Percentiles rank a stretch among this genome's conserved stretches.
phyloP scores from a whole-genome alignment of 352 stramenopile genomes.

The Pythium myriotylum region DNA sequence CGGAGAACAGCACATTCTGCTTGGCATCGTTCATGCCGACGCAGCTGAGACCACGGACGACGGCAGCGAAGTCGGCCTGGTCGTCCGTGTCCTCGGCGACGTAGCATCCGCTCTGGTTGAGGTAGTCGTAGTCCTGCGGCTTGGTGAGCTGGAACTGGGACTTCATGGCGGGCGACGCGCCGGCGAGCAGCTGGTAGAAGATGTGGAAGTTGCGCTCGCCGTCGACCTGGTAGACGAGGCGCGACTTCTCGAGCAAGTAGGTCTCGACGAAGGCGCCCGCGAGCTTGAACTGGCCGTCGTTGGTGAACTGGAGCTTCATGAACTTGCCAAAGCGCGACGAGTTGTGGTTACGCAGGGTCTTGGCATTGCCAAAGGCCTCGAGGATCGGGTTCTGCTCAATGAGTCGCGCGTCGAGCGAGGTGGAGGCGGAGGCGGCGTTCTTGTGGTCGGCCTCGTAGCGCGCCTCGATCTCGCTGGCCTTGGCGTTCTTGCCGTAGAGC shows the following conservation, averaged over 20 bases:
- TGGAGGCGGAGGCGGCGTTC: constrained; percentile 41
- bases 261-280: constrained; percentile 87
- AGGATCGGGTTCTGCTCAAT: constrained; percentile 90
- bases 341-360: constrained; percentile 97
- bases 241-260: constrained; percentile 89
- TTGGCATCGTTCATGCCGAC: constrained; percentile 73
- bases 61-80: constrained; percentile 72
- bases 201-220: constrained; percentile 96
- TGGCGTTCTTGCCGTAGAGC: constrained; percentile 85
- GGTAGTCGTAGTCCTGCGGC: constrained; percentile 91
- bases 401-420: constrained; percentile 76
- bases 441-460: constrained; percentile 42
- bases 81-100: constrained; percentile 93
- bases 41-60: constrained; percentile 72
- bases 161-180: constrained; percentile 51
- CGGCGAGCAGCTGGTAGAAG: constrained; percentile 92
- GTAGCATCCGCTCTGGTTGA: constrained; percentile 94
- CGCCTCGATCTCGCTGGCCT: constrained; percentile 69
- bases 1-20: constrained; percentile 88
- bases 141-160: constrained; percentile 71
- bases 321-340: constrained; percentile 97
- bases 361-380: constrained; percentile 90
- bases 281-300: constrained; percentile 81
- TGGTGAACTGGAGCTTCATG: constrained; percentile 96
- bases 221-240: constrained; percentile 87